Conservation (phyloP, 73 alveolate genomes). For the Paramecium octaurelia region DNA sequence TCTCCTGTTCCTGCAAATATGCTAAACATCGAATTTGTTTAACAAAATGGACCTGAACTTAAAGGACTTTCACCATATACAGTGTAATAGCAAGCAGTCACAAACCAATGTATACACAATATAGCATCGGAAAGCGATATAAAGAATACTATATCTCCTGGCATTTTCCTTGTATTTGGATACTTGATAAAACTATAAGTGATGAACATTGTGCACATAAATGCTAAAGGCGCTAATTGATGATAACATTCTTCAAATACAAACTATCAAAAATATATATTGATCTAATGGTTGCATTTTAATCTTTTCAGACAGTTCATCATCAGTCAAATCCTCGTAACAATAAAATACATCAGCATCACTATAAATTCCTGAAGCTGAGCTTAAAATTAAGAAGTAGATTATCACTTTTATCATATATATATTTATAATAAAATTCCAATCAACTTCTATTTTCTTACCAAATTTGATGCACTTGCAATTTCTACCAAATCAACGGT, state of each 20-base stretch:
- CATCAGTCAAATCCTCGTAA: background rate
- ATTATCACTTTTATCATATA: background rate
- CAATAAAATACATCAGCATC: conserved; percentile 16
- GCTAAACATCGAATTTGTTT: conserved; percentile 42
- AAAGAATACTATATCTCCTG: conserved; percentile 52
- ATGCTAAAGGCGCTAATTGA: conserved; percentile 49
- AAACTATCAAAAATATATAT: background rate
- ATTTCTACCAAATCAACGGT: too few species aligned
- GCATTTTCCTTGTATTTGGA: conserved; percentile 58
- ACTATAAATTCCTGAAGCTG: background rate
- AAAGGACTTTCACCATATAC: background rate
- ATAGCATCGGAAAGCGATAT: conserved; percentile 47
- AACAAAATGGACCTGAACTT: conserved; percentile 46
- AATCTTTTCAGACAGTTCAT: background rate
- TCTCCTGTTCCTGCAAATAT: conserved; percentile 58
- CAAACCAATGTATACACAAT: conserved; percentile 42
- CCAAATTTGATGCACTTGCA: background rate
- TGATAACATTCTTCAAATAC: background rate
- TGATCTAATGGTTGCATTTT: background rate
- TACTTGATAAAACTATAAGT: conserved; percentile 35
- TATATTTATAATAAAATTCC: background rate
- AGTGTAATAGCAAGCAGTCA: background rate
- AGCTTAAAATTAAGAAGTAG: background rate
- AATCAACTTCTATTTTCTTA: too few species aligned
- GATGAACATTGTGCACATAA: conserved; percentile 53